Conservation (phyloP, 768 basidiomycete genomes). For the Suillus plorans region DNA sequence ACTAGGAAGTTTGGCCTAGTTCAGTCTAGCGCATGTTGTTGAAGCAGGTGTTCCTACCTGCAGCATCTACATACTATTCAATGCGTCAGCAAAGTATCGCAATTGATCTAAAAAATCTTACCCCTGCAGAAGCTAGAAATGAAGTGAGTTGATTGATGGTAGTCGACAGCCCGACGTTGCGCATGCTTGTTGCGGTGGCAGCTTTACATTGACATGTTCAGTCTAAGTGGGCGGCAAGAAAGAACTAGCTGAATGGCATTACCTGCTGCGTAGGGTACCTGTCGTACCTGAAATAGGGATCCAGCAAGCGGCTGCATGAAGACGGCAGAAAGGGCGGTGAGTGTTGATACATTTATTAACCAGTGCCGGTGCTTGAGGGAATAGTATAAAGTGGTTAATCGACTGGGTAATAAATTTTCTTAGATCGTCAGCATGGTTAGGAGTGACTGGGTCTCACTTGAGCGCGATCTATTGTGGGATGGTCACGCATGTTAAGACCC, state of each 20-base stretch:
- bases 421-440: not conserved
- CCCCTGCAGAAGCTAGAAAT: constrained; percentile 62
- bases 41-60: constrained; percentile 16
- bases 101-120: constrained; percentile 23
- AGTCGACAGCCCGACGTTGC: constrained; percentile 45
- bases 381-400: constrained; percentile 39
- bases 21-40: not conserved
- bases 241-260: constrained; percentile 34
- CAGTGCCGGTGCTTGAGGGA: constrained; percentile 54
- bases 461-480: constrained; percentile 36
- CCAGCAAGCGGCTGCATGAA: constrained; percentile 60
- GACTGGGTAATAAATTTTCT: constrained; percentile 34
- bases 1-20: constrained; percentile 16
- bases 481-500: not conserved
- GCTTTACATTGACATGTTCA: constrained; percentile 25
- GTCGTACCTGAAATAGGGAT: constrained; percentile 28
- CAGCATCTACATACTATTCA: constrained; percentile 34
- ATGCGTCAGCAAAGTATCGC: constrained; percentile 18
- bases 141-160: constrained; percentile 45
- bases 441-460: constrained; percentile 33
- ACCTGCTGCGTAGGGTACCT: constrained; percentile 20
- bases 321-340: constrained; percentile 45
- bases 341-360: constrained; percentile 51
- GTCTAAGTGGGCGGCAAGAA: constrained; percentile 38
- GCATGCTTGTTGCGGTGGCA: constrained; percentile 39